phyloP scores from a whole-genome alignment of 2,329 filamentous ascomycete genomes.

The Fusarium gaditjirri region DNA sequence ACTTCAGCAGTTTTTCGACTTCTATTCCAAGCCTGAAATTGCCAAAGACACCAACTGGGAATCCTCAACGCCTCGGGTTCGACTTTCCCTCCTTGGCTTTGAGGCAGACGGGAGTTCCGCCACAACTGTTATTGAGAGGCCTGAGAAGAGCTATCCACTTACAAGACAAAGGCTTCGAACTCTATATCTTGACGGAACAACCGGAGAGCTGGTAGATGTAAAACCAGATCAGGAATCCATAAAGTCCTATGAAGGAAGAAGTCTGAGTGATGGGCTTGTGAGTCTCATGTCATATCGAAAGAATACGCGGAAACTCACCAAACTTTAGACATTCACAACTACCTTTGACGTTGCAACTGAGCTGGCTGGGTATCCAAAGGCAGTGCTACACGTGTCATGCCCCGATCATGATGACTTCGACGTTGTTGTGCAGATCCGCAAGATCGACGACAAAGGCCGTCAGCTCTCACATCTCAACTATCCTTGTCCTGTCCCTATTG shows the following conservation, averaged over 20 bases:
- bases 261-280: neutral
- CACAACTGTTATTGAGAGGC: neutral
- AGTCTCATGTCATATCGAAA: neutral
- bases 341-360: neutral
- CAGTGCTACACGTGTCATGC: constrained; percentile 17
- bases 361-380: neutral
- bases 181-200: neutral
- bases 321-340: neutral
- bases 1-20: neutral
- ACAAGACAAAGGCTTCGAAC: neutral
- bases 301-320: no score
- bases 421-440: constrained; percentile 50
- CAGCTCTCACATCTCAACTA: neutral
- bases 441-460: neutral
- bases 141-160: neutral
- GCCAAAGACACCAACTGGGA: neutral
- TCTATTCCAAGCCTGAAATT: neutral
- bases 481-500: neutral
- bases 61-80: neutral
- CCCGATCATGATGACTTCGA: constrained; percentile 55
- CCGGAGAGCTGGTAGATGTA: fast-evolving
- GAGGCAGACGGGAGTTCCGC: neutral
- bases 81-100: neutral
- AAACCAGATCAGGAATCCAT: neutral
- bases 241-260: neutral